These are phyloP conservation scores for Crithidia sp. DNA, from an alignment of 208 protist genomes.

Conservation along the genomic window DNA sequence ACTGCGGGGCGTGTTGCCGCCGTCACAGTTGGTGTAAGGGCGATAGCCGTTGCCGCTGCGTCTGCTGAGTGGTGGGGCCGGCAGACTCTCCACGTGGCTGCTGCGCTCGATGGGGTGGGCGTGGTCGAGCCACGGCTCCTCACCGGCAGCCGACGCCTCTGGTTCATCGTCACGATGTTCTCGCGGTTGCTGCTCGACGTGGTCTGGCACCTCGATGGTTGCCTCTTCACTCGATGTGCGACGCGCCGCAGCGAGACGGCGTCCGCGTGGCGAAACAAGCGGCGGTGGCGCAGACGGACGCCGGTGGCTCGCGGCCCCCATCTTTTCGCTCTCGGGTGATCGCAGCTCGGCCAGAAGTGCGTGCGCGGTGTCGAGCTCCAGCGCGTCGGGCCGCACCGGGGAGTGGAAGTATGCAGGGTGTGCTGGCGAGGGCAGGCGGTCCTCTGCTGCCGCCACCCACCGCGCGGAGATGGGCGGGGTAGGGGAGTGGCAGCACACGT, in stretches of 20 bases:
- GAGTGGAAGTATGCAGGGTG: neutral
- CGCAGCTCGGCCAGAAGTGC: neutral
- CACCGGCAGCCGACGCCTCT: no score
- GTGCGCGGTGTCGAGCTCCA: slow-evolving; percentile 1
- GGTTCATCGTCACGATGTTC: neutral
- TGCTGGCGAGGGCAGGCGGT: neutral
- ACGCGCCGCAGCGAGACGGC: neutral
- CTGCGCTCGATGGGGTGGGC: slow-evolving; percentile 13
- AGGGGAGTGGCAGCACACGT: neutral
- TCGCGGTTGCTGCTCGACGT: neutral
- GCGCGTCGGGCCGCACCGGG: neutral
- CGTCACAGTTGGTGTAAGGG: neutral
- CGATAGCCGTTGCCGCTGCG: neutral
- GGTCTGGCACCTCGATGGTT: neutral
- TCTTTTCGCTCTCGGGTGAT: neutral
- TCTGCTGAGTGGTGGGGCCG: neutral
- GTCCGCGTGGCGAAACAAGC: neutral
- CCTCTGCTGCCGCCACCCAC: neutral
- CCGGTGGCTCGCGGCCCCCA: neutral
- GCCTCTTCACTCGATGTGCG: neutral
- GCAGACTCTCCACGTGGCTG: slow-evolving; percentile 1
- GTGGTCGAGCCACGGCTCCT: slow-evolving; percentile 27
- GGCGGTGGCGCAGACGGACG: neutral
- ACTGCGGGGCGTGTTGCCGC: neutral
- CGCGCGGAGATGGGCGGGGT: neutral